phyloP scores from a whole-genome alignment of 2,329 filamentous ascomycete genomes.

The Rhynchosporium secalis region DNA sequence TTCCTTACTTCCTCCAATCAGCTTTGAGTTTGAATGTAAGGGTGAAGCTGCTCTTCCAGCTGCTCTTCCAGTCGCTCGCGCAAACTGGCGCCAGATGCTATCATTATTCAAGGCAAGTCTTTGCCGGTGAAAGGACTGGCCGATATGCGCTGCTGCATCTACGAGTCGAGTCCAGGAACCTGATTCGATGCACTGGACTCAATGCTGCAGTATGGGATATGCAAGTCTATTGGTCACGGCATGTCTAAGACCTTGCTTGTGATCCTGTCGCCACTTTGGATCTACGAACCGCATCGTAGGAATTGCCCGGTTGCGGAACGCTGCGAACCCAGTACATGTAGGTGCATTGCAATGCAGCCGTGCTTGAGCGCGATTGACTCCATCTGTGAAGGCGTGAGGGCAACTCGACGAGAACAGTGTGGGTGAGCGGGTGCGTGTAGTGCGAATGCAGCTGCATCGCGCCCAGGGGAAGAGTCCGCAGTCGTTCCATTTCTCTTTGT shows the following conservation, averaged over 20 bases:
- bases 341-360: constrained; percentile 6
- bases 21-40: background rate
- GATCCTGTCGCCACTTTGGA: constrained; percentile 21
- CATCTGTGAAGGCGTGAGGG: constrained; percentile 9
- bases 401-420: background rate
- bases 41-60: background rate
- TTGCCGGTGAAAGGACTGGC: constrained; percentile 17
- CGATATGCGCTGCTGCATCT: constrained; percentile 4
- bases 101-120: constrained; percentile 11
- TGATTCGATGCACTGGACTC: constrained; percentile 14
- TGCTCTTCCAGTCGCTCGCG: background rate
- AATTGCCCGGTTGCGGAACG: constrained; percentile 10
- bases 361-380: constrained; percentile 22
- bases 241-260: constrained; percentile 23
- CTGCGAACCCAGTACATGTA: too few relatives aligned
- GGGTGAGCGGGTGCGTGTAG: background rate
- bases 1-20: background rate
- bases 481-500: constrained; percentile 11
- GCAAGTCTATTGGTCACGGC: constrained; percentile 22
- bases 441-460: constrained; percentile 4
- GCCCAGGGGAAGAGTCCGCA: constrained; percentile 3
- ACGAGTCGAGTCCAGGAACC: background rate
- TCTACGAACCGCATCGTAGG: constrained; percentile 1
- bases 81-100: constrained; percentile 9
- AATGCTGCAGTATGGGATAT: constrained; percentile 15